Evolutionary conservation across 2,329 filamentous ascomycete species (phyloP), one percentile per base, ranked within the genome.

Genomic region (Exophiala bonariae): DNA sequence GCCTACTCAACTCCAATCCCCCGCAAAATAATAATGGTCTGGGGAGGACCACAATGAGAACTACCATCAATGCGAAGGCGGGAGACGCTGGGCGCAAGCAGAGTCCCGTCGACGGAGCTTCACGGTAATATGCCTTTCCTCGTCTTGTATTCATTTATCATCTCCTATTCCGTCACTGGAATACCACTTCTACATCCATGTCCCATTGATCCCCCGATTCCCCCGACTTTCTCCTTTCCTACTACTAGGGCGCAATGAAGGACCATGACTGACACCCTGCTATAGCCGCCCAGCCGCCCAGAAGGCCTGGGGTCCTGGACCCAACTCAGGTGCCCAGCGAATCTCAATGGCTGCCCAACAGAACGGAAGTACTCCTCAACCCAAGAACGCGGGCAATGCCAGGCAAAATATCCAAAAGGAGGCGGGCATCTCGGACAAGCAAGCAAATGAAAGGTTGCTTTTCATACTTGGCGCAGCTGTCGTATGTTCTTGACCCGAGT

Each of bases 321-420:
- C 76, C 47, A 84, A 84, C 63, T 78, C 80, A 35, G 77, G 82
- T 62, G 81, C 78, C 16, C 78, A 82, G 58, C 76, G 78, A 57
- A 63, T 74, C 36, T 70, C 74, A 19, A 69, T 67, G 50, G 63
- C 71, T 42, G 62, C 66, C 49, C 71, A 74, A 49, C 71, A 75
- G 54, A 84, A 84, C 70, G 81, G 80, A 57, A 72, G 69, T 52
- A 67, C 71, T 56, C 66, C 65, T 32, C 66, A 67, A 44, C 60
- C 69, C 42, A 78, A 73, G 55, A 61, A 64, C 23, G 59, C 60
- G 14, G 63, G 66, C 13, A 59, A 69, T 13, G 72, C 70, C 51
- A 59, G 61, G 54, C 51, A 66, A 44, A 31, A 32, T 18, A 37
- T 17, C 13, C 63, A 68, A 31, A 74, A 70, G 59, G 77, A 82